A percentile compares a stretch with the other conserved stretches of the same genome.
Evolutionary conservation across 257 asterid species (phyloP).

Genomic region (Nicotiana benthamiana): DNA sequence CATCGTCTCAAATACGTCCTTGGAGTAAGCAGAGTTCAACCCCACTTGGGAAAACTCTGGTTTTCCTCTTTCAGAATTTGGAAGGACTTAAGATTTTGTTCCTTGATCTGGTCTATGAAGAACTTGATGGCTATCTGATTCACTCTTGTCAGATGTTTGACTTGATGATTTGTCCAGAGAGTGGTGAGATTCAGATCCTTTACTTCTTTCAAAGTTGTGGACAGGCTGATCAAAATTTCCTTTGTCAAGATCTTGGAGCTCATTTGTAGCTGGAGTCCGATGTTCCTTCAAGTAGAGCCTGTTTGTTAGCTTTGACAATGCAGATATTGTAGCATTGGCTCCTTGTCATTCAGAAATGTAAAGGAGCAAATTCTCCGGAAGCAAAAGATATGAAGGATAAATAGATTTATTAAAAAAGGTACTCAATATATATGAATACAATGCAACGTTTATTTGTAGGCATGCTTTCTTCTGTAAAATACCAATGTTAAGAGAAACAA

Average conservation of each 20-base stretch:
- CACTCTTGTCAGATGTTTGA: constrained; percentile 27
- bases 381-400: background rate
- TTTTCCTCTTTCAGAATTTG: constrained; percentile 46
- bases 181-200: constrained; percentile 23
- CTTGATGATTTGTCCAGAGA: constrained; percentile 27
- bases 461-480: background rate
- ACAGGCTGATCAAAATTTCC: constrained; percentile 20
- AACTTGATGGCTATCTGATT: constrained; percentile 10
- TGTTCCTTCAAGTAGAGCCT: constrained; percentile 89
- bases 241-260: constrained; percentile 54
- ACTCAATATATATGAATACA: background rate
- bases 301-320: constrained; percentile 72
- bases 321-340: constrained; percentile 49
- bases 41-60: constrained; percentile 47
- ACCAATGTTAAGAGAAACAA: no score
- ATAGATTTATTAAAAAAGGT: no score
- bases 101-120: constrained; percentile 17
- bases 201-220: constrained; percentile 29
- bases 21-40: constrained; percentile 39
- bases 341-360: constrained; percentile 39
- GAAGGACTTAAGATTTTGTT: constrained; percentile 26
- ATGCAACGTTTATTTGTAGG: no score
- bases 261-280: constrained; percentile 53
- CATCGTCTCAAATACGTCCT: constrained; percentile 16
- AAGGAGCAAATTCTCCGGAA: background rate